phyloP scores from a whole-genome alignment of 2,329 filamentous ascomycete genomes.

The Hypomyces perniciosus region DNA sequence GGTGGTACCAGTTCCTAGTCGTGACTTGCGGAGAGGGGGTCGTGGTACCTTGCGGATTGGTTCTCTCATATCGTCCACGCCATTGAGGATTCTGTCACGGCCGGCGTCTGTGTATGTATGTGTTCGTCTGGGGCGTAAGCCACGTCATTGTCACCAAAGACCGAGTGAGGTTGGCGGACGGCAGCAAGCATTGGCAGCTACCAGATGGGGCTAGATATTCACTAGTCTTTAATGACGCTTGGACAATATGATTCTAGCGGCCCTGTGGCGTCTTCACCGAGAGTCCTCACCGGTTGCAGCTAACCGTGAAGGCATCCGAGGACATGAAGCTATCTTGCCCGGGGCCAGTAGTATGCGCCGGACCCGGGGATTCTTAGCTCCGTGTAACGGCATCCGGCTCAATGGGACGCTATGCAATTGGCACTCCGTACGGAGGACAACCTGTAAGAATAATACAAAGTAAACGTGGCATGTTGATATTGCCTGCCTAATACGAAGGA shows the following conservation, averaged over 20 bases:
- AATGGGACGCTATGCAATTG: too few species aligned
- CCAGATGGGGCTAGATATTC: neutral
- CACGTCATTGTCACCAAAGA: neutral
- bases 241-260: conserved; percentile 5
- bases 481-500: too few species aligned
- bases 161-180: neutral
- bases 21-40: conserved; percentile 3
- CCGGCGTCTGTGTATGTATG: neutral
- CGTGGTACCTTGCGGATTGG: conserved; percentile 7
- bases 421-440: too few species aligned
- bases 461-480: too few species aligned
- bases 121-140: neutral
- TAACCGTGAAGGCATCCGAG: too few species aligned
- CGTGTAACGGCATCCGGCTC: too few species aligned
- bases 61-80: neutral
- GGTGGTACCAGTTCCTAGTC: conserved; percentile 1
- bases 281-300: conserved; percentile 7
- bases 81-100: neutral
- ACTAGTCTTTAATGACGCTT: neutral
- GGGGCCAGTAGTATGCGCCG: too few species aligned
- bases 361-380: too few species aligned
- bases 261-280: conserved; percentile 10
- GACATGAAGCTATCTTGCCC: too few species aligned
- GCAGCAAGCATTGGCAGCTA: neutral
- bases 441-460: too few species aligned